Base-by-base conservation (phyloP, 73 alveolate species). In the Breviolum minutum region DNA sequence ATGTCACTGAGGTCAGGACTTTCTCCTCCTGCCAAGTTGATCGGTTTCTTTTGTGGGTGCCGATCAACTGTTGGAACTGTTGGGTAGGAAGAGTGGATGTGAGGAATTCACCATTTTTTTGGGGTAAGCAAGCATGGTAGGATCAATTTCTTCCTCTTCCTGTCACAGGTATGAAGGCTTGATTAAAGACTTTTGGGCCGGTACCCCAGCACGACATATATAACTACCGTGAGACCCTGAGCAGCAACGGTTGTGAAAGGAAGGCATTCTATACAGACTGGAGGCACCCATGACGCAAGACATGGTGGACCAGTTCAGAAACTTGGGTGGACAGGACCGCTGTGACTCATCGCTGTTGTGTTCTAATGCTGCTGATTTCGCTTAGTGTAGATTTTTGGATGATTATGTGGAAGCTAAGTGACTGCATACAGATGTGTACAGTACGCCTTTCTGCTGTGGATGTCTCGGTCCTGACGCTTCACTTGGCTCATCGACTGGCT, bases 251-350 rank as follows among this genome's bases (percentile, higher is more conserved):
- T 48, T 22, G n/a, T 40, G 27, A 26, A 48, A 22, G 16, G 73
- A 14, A 8, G 69, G 30, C 20, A 24, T n/a, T 7, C 63, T 24
- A 29, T 61, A 10, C 27, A n/a, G 86, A 17, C 29, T 29, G n/a
- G 85, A 87, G 95, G 96, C 96, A 20, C 96, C 96, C 24, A 54
- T 89, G 85, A 89, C 96, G 30, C 54, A 89, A 60, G 96, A 89
- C 73, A 89, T 89, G 96, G 96, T 89, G 48, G 96, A 89, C 96
- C 96, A 89, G 76, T 89, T 89, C 61, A 54, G 96, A 71, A 89
- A 89, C 63, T 70, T 89, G 87, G 96, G 96, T n/a, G 96, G 96
- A 6, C 96, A 89, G 96, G 95, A 87, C 62, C 29, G 66, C 95
- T 16, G 62, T 74, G 76, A 54, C 66, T 26, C 29, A 11, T 22